Evolutionary conservation across 495 filamentous ascomycete genomes (phyloP).

Genomic region (Podospora fimiseda): DNA sequence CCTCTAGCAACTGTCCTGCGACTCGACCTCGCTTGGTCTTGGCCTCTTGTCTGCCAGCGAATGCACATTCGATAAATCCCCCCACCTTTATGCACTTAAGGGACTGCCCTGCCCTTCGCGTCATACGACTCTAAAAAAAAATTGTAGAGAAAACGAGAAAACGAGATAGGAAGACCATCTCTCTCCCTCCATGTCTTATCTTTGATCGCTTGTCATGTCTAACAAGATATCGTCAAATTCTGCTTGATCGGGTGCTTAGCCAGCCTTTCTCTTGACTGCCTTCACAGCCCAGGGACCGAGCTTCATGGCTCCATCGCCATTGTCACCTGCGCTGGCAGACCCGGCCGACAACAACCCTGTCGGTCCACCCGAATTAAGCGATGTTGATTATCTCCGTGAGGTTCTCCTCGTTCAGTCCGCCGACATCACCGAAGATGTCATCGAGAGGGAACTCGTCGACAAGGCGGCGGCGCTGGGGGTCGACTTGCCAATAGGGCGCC

Average conservation of each 20-base stretch:
- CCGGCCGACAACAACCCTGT: background rate
- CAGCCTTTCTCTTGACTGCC: no score
- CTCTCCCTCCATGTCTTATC: background rate
- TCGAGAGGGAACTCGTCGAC: constrained; percentile 31
- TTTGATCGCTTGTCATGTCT: constrained; percentile 15
- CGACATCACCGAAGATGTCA: constrained; percentile 32
- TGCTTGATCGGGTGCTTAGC: constrained; percentile 3
- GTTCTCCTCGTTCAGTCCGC: constrained; percentile 38
- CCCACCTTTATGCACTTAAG: background rate
- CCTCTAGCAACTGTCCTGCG: background rate
- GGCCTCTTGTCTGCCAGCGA: background rate
- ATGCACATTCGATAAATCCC: background rate
- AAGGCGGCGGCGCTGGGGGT: constrained; percentile 41
- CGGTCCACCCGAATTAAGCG: constrained; percentile 32
- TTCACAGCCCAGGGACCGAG: no score
- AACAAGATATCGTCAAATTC: background rate
- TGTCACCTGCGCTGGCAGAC: constrained; percentile 9
- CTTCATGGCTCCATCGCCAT: constrained; percentile 12
- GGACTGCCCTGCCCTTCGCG: background rate
- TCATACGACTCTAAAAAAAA: no score
- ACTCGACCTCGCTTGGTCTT: background rate
- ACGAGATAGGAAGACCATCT: background rate
- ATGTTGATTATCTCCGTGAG: constrained; percentile 36
- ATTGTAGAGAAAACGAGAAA: background rate
- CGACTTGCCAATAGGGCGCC: constrained; percentile 19